Percentiles rank a stretch among this genome's conserved stretches.
Evolutionary conservation across 495 filamentous ascomycete species (phyloP).

Genomic region (Aspergillus haitiensis): DNA sequence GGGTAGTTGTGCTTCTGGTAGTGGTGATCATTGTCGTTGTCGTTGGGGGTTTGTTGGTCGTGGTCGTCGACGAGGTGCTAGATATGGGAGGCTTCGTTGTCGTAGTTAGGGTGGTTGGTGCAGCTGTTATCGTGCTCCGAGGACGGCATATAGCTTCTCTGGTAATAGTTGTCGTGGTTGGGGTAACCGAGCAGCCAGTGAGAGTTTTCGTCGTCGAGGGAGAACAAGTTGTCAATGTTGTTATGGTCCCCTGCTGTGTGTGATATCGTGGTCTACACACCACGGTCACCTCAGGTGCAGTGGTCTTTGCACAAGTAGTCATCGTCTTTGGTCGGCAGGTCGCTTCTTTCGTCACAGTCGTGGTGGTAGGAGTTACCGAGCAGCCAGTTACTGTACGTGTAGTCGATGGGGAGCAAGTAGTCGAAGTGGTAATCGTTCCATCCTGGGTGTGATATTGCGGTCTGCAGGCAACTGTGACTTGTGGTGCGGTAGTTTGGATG

Average conservation of each 20-base stretch:
- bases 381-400: constrained; percentile 7
- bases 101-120: neutral
- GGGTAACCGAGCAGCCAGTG: constrained; percentile 7
- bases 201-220: neutral
- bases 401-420: constrained; percentile 1
- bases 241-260: neutral
- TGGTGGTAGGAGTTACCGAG: neutral
- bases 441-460: neutral
- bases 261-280: neutral
- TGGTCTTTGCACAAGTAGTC: neutral
- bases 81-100: neutral
- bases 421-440: neutral
- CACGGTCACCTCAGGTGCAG: neutral
- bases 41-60: neutral
- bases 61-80: neutral
- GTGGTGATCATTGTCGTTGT: too few relatives aligned
- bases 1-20: too few relatives aligned
- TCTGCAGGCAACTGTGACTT: neutral
- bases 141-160: constrained; percentile 4
- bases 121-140: neutral
- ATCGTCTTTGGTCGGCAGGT: neutral
- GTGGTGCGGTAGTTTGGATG: neutral
- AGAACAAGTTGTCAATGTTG: neutral
- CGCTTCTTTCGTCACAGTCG: constrained; percentile 5
- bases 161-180: constrained; percentile 1